Evolutionary conservation across 345 rosid species (phyloP).

Genomic region (Brassica cretica): DNA sequence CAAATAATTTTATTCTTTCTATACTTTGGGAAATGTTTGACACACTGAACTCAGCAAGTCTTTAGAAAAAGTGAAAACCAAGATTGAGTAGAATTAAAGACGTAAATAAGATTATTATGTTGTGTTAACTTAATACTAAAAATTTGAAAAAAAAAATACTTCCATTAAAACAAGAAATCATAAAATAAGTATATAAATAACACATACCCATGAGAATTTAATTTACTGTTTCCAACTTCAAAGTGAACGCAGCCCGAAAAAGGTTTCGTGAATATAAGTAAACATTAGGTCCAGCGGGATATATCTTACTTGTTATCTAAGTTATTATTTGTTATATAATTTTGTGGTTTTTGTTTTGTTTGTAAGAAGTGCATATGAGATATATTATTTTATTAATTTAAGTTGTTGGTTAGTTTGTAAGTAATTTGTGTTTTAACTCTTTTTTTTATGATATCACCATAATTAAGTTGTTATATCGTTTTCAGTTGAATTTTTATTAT

Average conservation of each 20-base stretch:
- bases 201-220: not conserved
- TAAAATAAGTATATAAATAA: not conserved
- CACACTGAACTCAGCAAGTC: not conserved
- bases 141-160: not conserved
- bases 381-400: no score
- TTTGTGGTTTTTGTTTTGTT: no score
- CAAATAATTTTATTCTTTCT: not conserved
- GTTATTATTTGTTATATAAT: no score
- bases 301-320: no score
- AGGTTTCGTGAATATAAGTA: not conserved
- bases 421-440: no score
- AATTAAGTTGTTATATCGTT: no score
- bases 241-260: slow-evolving; percentile 9
- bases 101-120: not conserved
- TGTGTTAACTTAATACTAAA: not conserved
- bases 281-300: no score
- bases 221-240: not conserved
- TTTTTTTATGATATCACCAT: no score
- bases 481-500: no score
- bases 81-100: not conserved
- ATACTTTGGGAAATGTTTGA: not conserved
- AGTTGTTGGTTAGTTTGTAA: no score
- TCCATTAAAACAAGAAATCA: not conserved
- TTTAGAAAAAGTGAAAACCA: not conserved
- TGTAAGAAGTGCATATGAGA: no score